Conservation (phyloP, 192 early-diverging fungal species). For the Coemansia sp. region DNA sequence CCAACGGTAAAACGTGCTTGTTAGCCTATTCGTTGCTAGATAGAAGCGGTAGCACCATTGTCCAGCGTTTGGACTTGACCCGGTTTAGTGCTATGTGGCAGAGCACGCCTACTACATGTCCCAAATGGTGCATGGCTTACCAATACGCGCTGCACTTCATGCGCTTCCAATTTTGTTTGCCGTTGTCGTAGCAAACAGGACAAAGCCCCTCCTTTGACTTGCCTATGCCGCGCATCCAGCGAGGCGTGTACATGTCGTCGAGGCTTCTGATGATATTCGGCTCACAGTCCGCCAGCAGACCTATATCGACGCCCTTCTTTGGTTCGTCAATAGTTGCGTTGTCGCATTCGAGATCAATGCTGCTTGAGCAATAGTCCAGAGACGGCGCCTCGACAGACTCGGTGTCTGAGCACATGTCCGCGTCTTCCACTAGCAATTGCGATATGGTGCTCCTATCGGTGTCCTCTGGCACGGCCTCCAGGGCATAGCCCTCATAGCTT, state of each 20-base stretch:
- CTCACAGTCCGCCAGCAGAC: conserved; percentile 20
- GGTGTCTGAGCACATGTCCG: not conserved
- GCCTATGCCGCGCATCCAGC: conserved; percentile 56
- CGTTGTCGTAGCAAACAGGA: conserved; percentile 39
- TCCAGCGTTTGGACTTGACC: conserved; percentile 2
- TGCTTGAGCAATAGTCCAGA: conserved; percentile 3
- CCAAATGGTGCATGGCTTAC: conserved; percentile 28
- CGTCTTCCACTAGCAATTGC: not conserved
- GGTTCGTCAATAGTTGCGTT: not conserved
- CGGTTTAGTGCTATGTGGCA: conserved; percentile 12
- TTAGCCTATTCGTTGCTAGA: not conserved
- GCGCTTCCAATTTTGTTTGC: conserved; percentile 43
- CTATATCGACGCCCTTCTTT: not conserved
- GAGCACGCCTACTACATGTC: not conserved
- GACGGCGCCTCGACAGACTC: not conserved
- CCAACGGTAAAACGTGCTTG: not conserved
- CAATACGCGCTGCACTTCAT: conserved; percentile 62
- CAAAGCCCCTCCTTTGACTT: conserved; percentile 58
- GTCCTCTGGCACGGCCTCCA: not conserved
- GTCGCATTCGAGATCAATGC: not conserved
- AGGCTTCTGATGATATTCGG: conserved; percentile 36
- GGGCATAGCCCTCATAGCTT: not conserved
- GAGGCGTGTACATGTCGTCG: conserved; percentile 57
- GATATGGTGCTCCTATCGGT: not conserved
- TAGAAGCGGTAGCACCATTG: not conserved